Evolutionary conservation across 73 alveolate species (phyloP).

Genomic region (Paramecium pentaurelia): DNA sequence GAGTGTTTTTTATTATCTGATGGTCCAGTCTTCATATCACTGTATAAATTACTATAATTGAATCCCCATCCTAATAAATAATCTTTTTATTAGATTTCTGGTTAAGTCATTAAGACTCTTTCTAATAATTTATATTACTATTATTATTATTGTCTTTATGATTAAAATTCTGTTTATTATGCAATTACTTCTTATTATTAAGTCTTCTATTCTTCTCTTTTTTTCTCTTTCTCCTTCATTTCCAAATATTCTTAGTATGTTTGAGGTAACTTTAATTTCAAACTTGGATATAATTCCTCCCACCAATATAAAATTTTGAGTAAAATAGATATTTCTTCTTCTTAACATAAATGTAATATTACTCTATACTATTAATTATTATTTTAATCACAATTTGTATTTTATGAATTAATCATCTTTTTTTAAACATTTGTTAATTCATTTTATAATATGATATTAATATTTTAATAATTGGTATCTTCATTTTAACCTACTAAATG

Average conservation of each 20-base stretch:
- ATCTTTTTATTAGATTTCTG: conserved; percentile 19
- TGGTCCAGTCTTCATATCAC: conserved; percentile 33
- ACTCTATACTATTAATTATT: conserved; percentile 15
- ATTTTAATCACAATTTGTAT: not conserved
- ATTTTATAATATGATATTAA: not conserved
- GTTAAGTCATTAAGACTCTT: conserved; percentile 50
- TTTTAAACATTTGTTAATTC: not conserved
- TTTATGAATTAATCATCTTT: not conserved
- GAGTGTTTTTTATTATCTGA: conserved; percentile 45
- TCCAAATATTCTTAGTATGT: conserved; percentile 11
- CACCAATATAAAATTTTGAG: conserved; percentile 51
- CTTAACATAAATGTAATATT: conserved; percentile 42
- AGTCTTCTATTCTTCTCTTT: conserved; percentile 29
- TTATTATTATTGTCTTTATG: not conserved
- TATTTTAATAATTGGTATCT: not conserved
- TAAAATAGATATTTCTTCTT: conserved; percentile 50
- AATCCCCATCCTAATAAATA: conserved; percentile 52
- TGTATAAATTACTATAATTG: conserved; percentile 43
- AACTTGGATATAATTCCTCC: conserved; percentile 59
- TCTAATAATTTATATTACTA: conserved; percentile 44
- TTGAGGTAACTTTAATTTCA: not conserved
- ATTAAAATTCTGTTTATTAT: conserved; percentile 1
- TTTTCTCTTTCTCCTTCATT: conserved; percentile 38
- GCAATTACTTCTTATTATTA: conserved; percentile 40
- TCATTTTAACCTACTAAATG: not conserved